Conservation (phyloP, 495 filamentous ascomycete genomes). For the Aspergillus sclerotioniger region DNA sequence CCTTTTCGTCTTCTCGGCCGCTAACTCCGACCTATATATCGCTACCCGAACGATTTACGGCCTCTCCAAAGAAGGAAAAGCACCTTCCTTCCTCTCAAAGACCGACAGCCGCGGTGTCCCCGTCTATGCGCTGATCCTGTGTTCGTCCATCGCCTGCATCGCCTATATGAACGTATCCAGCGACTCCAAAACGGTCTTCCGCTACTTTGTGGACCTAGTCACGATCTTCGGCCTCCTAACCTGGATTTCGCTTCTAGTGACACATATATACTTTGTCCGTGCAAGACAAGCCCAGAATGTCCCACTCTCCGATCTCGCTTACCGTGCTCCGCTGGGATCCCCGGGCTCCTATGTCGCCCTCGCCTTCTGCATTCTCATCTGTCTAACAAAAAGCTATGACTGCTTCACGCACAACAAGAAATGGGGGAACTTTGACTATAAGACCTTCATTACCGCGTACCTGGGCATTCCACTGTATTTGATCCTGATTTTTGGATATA, state of each 20-base stretch:
- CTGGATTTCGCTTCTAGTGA: conserved; percentile 81
- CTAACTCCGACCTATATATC: conserved; percentile 74
- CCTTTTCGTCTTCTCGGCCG: conserved; percentile 75
- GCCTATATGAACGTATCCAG: conserved; percentile 77
- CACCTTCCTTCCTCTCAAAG: conserved; percentile 65
- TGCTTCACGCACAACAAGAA: conserved; percentile 57
- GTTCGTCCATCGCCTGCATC: conserved; percentile 61
- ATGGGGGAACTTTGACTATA: conserved; percentile 61
- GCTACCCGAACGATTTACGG: conserved; percentile 79
- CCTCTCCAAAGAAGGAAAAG: conserved; percentile 72
- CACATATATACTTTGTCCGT: conserved; percentile 75
- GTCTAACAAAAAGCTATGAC: conserved; percentile 74
- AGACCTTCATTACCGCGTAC: conserved; percentile 79
- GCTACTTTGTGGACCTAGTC: conserved; percentile 81
- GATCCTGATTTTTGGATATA: conserved; percentile 69
- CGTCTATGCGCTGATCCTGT: conserved; percentile 61
- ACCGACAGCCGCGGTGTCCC: conserved; percentile 79
- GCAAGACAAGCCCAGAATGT: conserved; percentile 72
- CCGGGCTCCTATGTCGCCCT: conserved; percentile 67
- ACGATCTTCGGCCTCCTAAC: conserved; percentile 79
- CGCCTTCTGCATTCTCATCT: conserved; percentile 66
- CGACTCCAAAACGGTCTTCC: conserved; percentile 67
- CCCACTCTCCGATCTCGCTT: conserved; percentile 62
- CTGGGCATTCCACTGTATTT: conserved; percentile 80
- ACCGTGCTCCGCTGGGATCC: conserved; percentile 68